These are phyloP conservation scores for Nicotiana undulata DNA, from an alignment of 257 asterid species.

Conservation along the genomic window DNA sequence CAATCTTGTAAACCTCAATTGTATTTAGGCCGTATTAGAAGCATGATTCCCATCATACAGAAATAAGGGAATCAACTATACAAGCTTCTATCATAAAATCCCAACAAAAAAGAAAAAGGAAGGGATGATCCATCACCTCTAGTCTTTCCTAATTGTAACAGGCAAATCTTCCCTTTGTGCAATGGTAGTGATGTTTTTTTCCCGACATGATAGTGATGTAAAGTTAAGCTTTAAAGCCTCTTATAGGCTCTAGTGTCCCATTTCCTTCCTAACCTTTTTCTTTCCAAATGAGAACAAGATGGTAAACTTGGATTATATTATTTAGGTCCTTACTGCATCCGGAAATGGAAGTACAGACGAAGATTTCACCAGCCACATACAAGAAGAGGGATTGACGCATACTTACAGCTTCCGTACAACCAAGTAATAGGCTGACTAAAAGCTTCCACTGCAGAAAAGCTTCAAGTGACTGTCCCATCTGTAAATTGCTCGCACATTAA, in stretches of 20 bases:
- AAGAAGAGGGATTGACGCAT: slow-evolving; percentile 5
- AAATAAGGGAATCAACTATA: too few species aligned
- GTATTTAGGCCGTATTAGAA: neutral
- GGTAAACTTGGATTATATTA: neutral
- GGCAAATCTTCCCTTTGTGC: neutral
- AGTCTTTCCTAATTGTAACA: neutral
- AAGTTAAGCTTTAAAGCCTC: neutral
- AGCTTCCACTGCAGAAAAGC: slow-evolving; percentile 90
- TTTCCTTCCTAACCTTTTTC: neutral
- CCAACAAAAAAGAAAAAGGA: neutral
- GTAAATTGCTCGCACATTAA: slow-evolving; percentile 20
- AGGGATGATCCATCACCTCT: neutral
- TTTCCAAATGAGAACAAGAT: neutral
- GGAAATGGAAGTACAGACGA: neutral
- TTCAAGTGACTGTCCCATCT: slow-evolving; percentile 99
- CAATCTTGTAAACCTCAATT: neutral
- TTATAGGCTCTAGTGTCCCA: neutral
- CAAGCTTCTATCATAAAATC: too few species aligned
- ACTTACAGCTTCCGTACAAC: slow-evolving; percentile 91
- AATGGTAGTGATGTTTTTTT: too few species aligned
- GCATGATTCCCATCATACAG: neutral
- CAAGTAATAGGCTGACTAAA: slow-evolving; percentile 66
- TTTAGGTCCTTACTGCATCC: neutral
- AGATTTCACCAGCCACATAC: neutral
- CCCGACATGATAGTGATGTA: neutral